Percentiles rank a stretch among this genome's conserved stretches.
phyloP scores from a whole-genome alignment of 805 yeast genomes.

The Lipomyces chichibuensis region DNA sequence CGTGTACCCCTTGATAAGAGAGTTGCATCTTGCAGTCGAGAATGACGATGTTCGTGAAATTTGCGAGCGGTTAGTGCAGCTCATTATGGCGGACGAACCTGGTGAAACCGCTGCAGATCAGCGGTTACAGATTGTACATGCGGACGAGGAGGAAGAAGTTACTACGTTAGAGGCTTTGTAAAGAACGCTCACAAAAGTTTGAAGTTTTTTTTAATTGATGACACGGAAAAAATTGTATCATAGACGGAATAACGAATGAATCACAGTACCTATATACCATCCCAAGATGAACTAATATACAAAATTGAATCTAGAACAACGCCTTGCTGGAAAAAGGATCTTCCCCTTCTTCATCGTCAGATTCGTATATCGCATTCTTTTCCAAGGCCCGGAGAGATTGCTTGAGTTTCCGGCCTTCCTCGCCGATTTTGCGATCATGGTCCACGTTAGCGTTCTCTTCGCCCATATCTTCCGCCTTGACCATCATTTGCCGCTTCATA shows the following conservation, averaged over 20 bases:
- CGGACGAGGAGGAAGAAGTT: constrained; percentile 49
- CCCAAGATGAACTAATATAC: not conserved
- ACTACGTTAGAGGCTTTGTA: constrained; percentile 25
- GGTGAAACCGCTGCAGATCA: constrained; percentile 52
- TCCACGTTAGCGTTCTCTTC: constrained; percentile 57
- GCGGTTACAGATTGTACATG: constrained; percentile 51
- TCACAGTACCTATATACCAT: not conserved
- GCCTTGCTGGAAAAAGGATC: constrained; percentile 22
- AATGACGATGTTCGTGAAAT: constrained; percentile 61
- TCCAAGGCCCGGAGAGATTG: constrained; percentile 84
- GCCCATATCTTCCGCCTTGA: constrained; percentile 26
- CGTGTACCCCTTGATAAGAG: constrained; percentile 84
- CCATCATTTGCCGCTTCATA: constrained; percentile 75
- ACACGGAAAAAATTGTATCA: not conserved
- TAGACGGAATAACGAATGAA: not conserved
- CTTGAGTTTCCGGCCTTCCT: constrained; percentile 84
- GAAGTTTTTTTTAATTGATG: not conserved
- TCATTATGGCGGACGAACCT: constrained; percentile 69
- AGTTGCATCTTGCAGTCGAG: constrained; percentile 54
- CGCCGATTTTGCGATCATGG: constrained; percentile 77
- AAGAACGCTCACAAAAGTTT: not conserved
- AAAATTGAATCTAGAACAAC: constrained; percentile 4
- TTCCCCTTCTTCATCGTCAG: constrained; percentile 73
- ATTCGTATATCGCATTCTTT: constrained; percentile 81
- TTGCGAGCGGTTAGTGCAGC: constrained; percentile 85